Percentiles rank a stretch among this genome's conserved stretches.
Evolutionary conservation across 331 rosid species (phyloP).

Genomic region (Cucumis variabilis): DNA sequence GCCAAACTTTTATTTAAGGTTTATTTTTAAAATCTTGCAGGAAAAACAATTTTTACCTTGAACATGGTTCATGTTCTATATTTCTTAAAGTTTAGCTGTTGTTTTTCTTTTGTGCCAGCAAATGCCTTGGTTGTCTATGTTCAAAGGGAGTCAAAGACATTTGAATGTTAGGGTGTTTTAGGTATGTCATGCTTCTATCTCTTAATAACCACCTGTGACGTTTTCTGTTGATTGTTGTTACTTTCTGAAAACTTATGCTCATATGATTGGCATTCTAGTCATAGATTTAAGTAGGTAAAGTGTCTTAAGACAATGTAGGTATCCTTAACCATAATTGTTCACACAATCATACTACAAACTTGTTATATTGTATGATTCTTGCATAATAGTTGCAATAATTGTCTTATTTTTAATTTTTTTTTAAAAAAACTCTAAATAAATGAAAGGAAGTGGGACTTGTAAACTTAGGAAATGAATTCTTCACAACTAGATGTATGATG

Average conservation of each 20-base stretch:
- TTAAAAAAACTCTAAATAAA: too few species aligned
- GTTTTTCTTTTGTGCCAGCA: conserved; percentile 63
- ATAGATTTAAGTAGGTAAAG: background rate
- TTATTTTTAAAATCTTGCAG: background rate
- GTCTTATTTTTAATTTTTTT: too few species aligned
- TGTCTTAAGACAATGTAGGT: background rate
- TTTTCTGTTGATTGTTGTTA: background rate
- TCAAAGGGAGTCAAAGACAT: conserved; percentile 93
- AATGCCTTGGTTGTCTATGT: conserved; percentile 99
- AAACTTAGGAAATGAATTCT: too few species aligned
- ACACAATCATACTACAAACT: background rate
- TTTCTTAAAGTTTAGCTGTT: background rate
- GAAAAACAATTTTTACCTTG: background rate
- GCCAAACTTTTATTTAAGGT: background rate
- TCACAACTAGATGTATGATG: too few species aligned
- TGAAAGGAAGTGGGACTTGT: too few species aligned
- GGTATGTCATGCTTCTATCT: conserved; percentile 48
- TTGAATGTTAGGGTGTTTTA: conserved; percentile 96
- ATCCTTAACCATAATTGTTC: background rate
- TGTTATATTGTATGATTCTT: background rate
- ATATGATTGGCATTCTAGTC: background rate
- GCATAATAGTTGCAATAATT: background rate
- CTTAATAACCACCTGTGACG: background rate
- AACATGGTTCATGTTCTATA: background rate
- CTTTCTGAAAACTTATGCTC: background rate